Evolutionary conservation across 164 flowering plant genomes (phyloP), one percentile per base, ranked within the genome.

Genomic region (Echeveria elegans): DNA sequence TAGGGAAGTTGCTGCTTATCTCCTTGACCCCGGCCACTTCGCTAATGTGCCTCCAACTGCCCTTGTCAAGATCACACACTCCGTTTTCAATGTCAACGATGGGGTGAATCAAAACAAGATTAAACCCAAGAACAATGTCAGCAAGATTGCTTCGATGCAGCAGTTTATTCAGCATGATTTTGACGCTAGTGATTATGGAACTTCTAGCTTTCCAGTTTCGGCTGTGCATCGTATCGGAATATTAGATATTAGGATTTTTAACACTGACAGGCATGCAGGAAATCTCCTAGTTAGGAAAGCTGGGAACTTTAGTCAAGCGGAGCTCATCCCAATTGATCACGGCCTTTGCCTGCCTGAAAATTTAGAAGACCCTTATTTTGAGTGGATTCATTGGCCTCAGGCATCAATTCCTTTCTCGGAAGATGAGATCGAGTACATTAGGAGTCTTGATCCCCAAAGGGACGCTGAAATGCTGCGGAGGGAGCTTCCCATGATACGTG

Each of bases 381-480:
- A 87, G 77, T 87, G 92, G 92, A 80, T 87, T 62, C 92, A 87
- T 71, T 87, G 92, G 92, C 89, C 92, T 59, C 92, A 87, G 68
- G 83, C 92, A 24, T 87, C 89, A 32, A 85, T 87, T 45, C 89
- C 92, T 11, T 87, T 87, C 63, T 79, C 92, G 9, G 92, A 85
- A n/a, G 92, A 85, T 63, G 92, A 85, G 73, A 81, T 83, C 14
- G 81, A 78, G 40, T 87, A 87, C 72, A 87, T 87, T 38, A 36
- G 69, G 37, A 77, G 73, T 16, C 86, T 87, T 21, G 83, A 87
- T 64, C 86, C 86, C 10, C 16, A 41, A 30, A 28, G 37, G 50
- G 92, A 85, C 32, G 76, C 85, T 65, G 83, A 82, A 4, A 82
- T 85, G 92, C 80, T 87, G 21, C 73, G 84, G n/a, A 69, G 10